Evolutionary conservation across 208 protist species (phyloP), one percentile per base, ranked within the genome.

Genomic region (Trypanosoma lewisi): DNA sequence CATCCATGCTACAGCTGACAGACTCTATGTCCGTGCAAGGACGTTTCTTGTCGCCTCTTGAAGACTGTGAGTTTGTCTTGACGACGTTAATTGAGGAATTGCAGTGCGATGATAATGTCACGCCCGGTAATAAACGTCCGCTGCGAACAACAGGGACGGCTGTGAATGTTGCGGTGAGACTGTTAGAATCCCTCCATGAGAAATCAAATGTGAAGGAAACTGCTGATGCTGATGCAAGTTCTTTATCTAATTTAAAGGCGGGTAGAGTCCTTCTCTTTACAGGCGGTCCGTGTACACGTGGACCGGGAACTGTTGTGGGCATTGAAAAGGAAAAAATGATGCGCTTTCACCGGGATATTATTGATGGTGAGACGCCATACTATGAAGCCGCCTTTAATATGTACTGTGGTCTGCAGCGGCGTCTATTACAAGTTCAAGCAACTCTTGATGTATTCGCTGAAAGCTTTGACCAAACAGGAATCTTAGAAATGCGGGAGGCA

Each of bases 261-360:
- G 85, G 89, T 27, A 75, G 80, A 47, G 78, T 99, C 39, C 83
- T 99, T 69, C 69, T 94, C 39, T 99, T 99, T 72, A 85, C 96
- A 4, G 95, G 93, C 34, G 97, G 98, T 8, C 93, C 97, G 0
- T 97, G 89, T 73, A 99, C 97, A 6, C 75, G 95, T 56, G 97
- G 97, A 3, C 89, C 93, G 9, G 98, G 97, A 33, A 76, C 91
- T 28, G 74, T 96, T 47, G 91, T 97, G 42, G 61, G 77, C 36
- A 83, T 87, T 11, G 89, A 99, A 55, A 86, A 98, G 56, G 81
- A 78, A 11, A 90, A 99, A 61, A 87, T 98, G 80, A 98, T 99
- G 66, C 91, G 98, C 37, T 96, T 93, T 42, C 97, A 99, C 63
- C 82, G 89, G 49, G 98, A 99, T 74, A 97, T 99, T 63, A 87